Evolutionary conservation across 2,329 filamentous ascomycete species (phyloP).

Genomic region (Ascochyta clinopodiicola): DNA sequence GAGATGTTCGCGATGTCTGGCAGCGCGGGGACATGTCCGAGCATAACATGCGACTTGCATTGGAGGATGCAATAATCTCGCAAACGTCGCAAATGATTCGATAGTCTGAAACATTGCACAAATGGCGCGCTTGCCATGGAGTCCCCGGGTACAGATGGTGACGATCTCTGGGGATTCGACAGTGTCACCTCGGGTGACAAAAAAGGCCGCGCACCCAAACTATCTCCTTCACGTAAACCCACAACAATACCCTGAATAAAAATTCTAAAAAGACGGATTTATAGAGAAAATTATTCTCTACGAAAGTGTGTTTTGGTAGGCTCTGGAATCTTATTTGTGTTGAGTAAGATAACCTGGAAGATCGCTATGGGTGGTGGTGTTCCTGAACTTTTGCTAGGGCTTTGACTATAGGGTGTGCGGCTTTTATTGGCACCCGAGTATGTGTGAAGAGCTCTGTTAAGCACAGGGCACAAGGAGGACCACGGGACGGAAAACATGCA

Average conservation of each 20-base stretch:
- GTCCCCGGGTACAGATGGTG: constrained; percentile 3
- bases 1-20: constrained; percentile 15
- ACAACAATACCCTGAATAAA: not conserved
- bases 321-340: not conserved
- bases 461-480: constrained; percentile 5
- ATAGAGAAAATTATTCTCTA: not conserved
- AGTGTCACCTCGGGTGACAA: no score
- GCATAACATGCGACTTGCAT: constrained; percentile 9
- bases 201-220: not conserved
- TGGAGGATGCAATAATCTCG: constrained; percentile 18
- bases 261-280: not conserved
- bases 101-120: not conserved
- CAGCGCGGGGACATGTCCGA: constrained; percentile 5
- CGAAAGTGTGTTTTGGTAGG: not conserved
- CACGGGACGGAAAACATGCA: constrained; percentile 4
- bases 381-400: not conserved
- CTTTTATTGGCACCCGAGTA: no score
- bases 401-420: not conserved
- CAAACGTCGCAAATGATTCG: constrained; percentile 8
- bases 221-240: not conserved
- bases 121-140: not conserved
- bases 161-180: constrained; percentile 1
- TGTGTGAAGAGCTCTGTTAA: not conserved
- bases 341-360: not conserved
- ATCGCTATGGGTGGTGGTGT: not conserved